A percentile compares a stretch with the other conserved stretches of the same genome.
These are phyloP conservation scores for Cercospora sp. DNA, from an alignment of 2,329 filamentous ascomycete species.

Conservation along the genomic window DNA sequence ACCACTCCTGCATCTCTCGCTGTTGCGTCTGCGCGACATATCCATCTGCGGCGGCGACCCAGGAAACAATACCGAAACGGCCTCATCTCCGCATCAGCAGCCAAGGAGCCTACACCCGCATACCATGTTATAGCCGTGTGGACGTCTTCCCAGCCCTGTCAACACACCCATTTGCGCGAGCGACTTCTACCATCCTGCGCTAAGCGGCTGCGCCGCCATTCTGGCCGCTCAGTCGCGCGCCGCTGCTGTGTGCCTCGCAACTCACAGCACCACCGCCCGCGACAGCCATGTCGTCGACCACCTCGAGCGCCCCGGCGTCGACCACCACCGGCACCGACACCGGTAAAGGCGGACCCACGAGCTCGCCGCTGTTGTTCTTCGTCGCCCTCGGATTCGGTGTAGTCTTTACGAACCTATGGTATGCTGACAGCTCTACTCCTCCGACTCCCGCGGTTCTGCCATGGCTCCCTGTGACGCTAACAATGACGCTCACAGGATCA, in stretches of 20 bases:
- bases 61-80: background rate
- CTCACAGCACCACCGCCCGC: background rate
- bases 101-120: background rate
- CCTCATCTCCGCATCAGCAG: slow-evolving; percentile 1
- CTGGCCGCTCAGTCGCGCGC: too few relatives aligned
- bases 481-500: slow-evolving; percentile 68
- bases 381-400: slow-evolving; percentile 95
- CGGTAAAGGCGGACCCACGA: slow-evolving; percentile 53
- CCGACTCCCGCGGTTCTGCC: slow-evolving; percentile 11
- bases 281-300: slow-evolving; percentile 16
- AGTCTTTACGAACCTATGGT: slow-evolving; percentile 99
- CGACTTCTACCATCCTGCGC: background rate
- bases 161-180: background rate
- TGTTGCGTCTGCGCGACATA: background rate
- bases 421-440: slow-evolving; percentile 11
- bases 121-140: background rate
- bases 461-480: slow-evolving; percentile 22
- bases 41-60: background rate
- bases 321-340: slow-evolving; percentile 27
- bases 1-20: background rate
- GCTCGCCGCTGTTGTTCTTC: slow-evolving; percentile 82
- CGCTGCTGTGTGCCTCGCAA: background rate
- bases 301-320: slow-evolving; percentile 13
- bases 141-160: background rate
- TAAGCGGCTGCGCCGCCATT: background rate